Evolutionary conservation across 306 rosid genomes (phyloP), one percentile per base, ranked within the genome.

Genomic region (Ormosia emarginata): DNA sequence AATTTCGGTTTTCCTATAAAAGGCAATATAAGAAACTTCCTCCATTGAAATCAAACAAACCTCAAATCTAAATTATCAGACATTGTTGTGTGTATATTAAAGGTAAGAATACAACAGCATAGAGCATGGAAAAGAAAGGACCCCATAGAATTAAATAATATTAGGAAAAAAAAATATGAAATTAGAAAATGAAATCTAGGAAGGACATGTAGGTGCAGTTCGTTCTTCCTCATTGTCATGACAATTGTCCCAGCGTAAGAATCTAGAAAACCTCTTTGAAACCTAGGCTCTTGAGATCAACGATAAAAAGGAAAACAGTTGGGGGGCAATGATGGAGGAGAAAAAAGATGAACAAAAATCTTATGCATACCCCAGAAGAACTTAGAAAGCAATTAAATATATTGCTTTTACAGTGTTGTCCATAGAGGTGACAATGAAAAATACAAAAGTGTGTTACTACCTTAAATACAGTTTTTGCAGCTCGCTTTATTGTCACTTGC

Each of bases 381-480:
- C 64, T 80, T 18, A 2, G 17, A 56, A 56, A 55, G 43, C 67
- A 85, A 71, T 59, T 43, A 4, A 65, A 40, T 56, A 8, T 34
- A 57, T 29, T 62, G 57, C n/a, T 69, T 50, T 73, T 40, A 30
- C 10, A 63, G 65, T 46, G 59, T 71, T 75, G 69, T 56, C 64
- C 69, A 40, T 50, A 24, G 32, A 29, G 61, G 67, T 7, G 15
- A 68, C 32, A 63, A 29, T 13, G 57, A 82, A 74, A 47, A 46
- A 67, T 65, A 62, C 77, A n/a, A 43, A 29, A 33, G 34, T 74
- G 44, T 65, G 18, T 30, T 74, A 89, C 59, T 59, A 95, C 99
- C 94, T 93, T 97, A 88, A 88, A 93, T 37, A 90, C 99, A 87
- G 99, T 92, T 79, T 93, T 95, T 79, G 97, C 44, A 55, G 99